Evolutionary conservation across 352 stramenopile species (phyloP), one percentile per base, ranked within the genome.

Genomic region (Phytophthora gonapodyides): DNA sequence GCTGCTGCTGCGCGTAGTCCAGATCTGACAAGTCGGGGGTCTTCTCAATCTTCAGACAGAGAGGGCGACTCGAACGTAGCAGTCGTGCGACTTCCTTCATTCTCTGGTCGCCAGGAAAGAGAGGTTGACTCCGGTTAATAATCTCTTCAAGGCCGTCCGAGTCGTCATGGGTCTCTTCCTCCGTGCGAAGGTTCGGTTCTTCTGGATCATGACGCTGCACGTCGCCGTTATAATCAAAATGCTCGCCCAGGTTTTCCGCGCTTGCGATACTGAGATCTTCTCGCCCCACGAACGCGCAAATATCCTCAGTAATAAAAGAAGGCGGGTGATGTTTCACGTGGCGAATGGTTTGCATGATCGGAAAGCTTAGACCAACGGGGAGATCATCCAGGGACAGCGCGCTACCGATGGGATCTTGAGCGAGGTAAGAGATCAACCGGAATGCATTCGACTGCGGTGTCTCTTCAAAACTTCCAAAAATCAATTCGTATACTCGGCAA

Each of bases 1-100:
- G 97, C 67, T 99, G 98, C 57, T 95, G 80, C 30, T 84, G 73
- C 4, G 87, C 69, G 41, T 83, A 89, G 47, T 93, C 83, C 30
- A 89, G 73, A 33, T 94, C 87, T 9, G 85, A 88, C 13, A 78
- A 63, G 59, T 91, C 79, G 8, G 78, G 57, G 0, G 60, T 74
- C 50, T 90, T 91, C 38, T 90, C 83, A 9, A 93, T 36, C 43
- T 88, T 89, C 30, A 96, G 44, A 46, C 79, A 93, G 7, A 92
- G 53, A 19, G 81, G 83, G 0, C 81, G 80, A 43, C 71, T 93
- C 5, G 87, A 94, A 15, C 87, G 83, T 34, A 96, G 49, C n/a
- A 96, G 49, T 2, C 87, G 83, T 10, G 81, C 82, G 11, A 93
- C 87, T 60, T 96, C 85, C 36, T 94, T 96, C 46, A 92, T 75